phyloP scores from a whole-genome alignment of 2,329 filamentous ascomycete species.

The Talaromyces piceae region DNA sequence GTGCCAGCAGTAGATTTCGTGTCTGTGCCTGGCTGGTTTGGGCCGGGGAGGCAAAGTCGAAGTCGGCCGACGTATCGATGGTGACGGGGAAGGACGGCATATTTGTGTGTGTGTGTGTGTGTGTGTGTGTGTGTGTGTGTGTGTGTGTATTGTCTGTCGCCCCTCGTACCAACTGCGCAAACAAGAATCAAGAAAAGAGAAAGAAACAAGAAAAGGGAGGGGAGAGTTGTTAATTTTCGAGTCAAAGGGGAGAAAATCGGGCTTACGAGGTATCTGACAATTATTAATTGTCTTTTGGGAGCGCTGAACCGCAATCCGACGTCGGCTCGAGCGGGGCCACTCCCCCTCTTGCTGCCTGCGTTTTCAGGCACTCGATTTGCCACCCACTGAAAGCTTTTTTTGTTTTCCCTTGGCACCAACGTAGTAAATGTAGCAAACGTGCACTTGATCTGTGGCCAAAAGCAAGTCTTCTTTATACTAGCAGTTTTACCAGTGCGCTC shows the following conservation, averaged over 20 bases:
- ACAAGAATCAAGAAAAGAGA: not conserved
- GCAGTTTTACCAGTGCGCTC: too few species aligned
- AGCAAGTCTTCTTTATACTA: too few species aligned
- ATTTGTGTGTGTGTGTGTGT: not conserved
- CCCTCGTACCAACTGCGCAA: not conserved
- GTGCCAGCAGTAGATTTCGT: constrained; percentile 77
- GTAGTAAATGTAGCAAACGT: too few species aligned
- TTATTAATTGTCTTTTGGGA: too few species aligned
- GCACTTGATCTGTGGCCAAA: too few species aligned
- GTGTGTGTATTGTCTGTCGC: not conserved
- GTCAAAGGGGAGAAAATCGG: not conserved
- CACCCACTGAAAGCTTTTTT: too few species aligned
- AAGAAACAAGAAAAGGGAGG: not conserved
- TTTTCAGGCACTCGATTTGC: constrained; percentile 5
- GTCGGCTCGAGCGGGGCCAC: constrained; percentile 1
- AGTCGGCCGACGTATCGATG: constrained; percentile 51
- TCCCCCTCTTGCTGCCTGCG: constrained; percentile 4
- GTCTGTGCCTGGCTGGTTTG: constrained; percentile 11
- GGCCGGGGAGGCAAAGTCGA: constrained; percentile 32
- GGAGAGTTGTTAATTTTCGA: not conserved
- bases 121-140: too few species aligned
- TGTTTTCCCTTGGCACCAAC: too few species aligned
- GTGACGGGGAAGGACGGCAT: constrained; percentile 41
- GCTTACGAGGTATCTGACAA: not conserved
- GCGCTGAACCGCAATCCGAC: constrained; percentile 8